Evolutionary conservation across 1,284 basidiomycete genomes (phyloP), one percentile per base, ranked within the genome.

Genomic region (Porogramme epimiltina): DNA sequence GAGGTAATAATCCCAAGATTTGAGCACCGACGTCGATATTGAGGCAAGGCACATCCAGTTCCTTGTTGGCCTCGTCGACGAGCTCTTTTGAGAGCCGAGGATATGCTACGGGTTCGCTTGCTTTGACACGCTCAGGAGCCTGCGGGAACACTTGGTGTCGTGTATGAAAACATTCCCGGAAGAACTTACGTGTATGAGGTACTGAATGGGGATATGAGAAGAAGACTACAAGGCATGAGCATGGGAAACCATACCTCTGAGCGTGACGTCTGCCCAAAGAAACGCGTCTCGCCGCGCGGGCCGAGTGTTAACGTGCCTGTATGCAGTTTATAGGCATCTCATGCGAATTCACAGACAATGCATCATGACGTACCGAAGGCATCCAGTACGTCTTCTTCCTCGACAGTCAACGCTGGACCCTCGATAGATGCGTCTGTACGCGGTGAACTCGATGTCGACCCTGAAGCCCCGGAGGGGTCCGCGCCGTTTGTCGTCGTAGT

Each of bases 211-310:
- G 18, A 15, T n/a, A 11, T n/a, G 10, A 11, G 16, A 24, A 18
- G 37, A 10, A 33, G 18, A 15, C 36, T 3, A 55, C 42, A 37
- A 45, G 37, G 13, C 2, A 10, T 23, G 31, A 2, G 13, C 3
- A 31, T 16, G 58, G 10, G 47, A 55, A 31, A 23, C 61, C 73
- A 48, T 60, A 84, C 84, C 74, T 88, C 85, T 33, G 82, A 76
- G 20, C 84, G 76, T 2, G 85, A 81, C 2, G 84, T 86, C 51
- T 79, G 75, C 16, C 85, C 84, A 55, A 82, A 75, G 62, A 84
- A 87, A 38, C 66, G 74, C 1, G 78, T 73, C 61, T 81, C 81
- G 0, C 82, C 83, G 38, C 77, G 67, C 24, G 73, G 62, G 11
- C 80, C 80, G 11, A 87, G 73, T 5, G 78, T 79, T 33, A 88